Evolutionary conservation across 768 basidiomycete species (phyloP), one percentile per base, ranked within the genome.

Genomic region (Tricholomella constricta): DNA sequence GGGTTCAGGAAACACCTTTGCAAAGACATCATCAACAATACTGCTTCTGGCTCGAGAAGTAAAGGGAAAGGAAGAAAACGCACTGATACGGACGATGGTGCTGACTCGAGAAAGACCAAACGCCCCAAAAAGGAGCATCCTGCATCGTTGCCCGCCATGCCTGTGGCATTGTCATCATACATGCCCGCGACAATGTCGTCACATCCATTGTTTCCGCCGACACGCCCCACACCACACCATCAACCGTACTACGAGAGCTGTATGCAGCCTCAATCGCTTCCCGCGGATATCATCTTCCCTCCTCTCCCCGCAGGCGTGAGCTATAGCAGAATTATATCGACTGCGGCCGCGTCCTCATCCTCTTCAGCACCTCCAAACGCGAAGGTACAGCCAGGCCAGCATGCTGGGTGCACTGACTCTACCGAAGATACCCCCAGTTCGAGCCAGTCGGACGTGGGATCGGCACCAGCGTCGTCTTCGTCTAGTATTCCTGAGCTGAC

Each of bases 191-290:
- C 71, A 15, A 60, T 65, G 51, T 51, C 63, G 4, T 66, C 69
- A 12, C 70, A 69, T 52, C 69, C 73, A 20, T 59, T 83, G 44
- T 85, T 84, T 58, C 83, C 80, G 26, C 72, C 78, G 12, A 73
- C 71, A 1, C 78, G 80, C 9, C 77, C 82, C 8, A 82, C 81
- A 10, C 73, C 79, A 17, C 84, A 88, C 54, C 86, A 88, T 57
- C 89, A 90, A 60, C 82, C 88, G 0, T 90, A 90, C 65, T 89
- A 88, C 62, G 81, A 83, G 45, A 80, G 77, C 34, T 84, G 83
- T 52, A 52, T 80, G 38, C 74, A 76, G 52, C 73, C 75, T 14
- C 78, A 80, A 47, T 62, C 64, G 17, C 45, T 78, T 4, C 77
- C 85, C 5, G 76, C 84, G 7, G 88, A 88, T 27, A 75, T 88